Base-by-base conservation (phyloP, 2,329 filamentous ascomycete genomes). In the Alternaria burnsii region DNA sequence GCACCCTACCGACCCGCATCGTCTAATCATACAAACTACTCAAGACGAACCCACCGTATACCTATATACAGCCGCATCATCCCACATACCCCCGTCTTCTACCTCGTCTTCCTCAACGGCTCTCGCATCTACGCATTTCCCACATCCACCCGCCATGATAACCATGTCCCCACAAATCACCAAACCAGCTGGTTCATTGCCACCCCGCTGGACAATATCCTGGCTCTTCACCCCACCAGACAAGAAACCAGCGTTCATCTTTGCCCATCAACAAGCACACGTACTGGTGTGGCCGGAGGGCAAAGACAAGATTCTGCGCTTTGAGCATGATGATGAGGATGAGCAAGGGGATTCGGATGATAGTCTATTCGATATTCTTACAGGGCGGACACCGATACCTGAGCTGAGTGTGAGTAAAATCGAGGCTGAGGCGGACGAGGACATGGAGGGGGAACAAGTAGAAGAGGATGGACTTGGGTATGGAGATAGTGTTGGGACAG, bases 311-410 rank as follows among this genome's bases (percentile, higher is more conserved):
- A 73, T 79, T 24, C 61, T 77, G 5, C 63, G 68, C 3, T 76
- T 77, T 57, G 71, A 74, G 9, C 67, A 55, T 22, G 32, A 47
- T 0, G 52, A 38, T 0, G 66, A 69, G 4, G 72, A 78, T 11
- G 62, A 53, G 22, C 78, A 73, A 30, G 77, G 80, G 6, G 76
- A 75, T 5, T 80, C 78, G 53, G 81, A 84, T 28, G 82, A 84
- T 62, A 83, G 80, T 42, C 63, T 84, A 24, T 81, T 81, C 51
- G 81, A 84, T 24, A 80, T 84, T 6, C 68, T 84, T 12, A 82
- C 81, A 1, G 82, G 82, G 0, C 69, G 79, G n/a, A 83, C 78
- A 46, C 78, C 80, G 1, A 66, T 80, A 40, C 80, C 79, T 12
- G 72, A 69, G 12, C 41, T 73, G 22, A 58, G 63, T n/a, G 24